Base-by-base conservation (phyloP, 2,329 filamentous ascomycete genomes). In the Aspergillus alliaceus region DNA sequence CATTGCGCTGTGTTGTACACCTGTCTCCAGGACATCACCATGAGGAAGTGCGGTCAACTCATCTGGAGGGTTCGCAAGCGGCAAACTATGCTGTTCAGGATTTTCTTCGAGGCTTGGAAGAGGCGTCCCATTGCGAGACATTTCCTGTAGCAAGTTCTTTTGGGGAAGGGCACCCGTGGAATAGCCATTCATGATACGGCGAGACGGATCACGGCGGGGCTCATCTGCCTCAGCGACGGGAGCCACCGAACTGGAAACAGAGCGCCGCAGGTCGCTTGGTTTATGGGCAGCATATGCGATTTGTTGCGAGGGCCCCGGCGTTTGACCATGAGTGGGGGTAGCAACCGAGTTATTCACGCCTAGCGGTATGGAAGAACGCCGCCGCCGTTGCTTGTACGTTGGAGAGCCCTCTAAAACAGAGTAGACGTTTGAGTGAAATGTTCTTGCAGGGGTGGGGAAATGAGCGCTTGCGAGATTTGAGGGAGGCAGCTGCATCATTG, bases 331-430 rank as follows among this genome's bases (percentile, higher is more conserved):
- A 15, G 79, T 78, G 32, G 80, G 75, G 22, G 83, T 80, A 47
- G 85, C 82, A n/a, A 88, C 84, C 50, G 86, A 86, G 61, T 88
- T 85, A 59, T 89, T 87, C 73, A 92, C 86, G 64, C 89, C 86
- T 12, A 90, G 89, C 24, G 93, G 92, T 61, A 98, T 91, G 40
- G 93, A 98, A 34, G 95, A 97, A 61, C 95, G 90, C 65, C 95
- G 87, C 74, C 95, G 86, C 68, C 95, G 87, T 81, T 98, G 95
- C 84, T 99, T 99, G 81, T 99, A 99, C 35, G 95, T 98, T 12
- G 95, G 95, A 27, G 95, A 99, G 49, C 95, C 95, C 79, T 99
- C 95, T 71, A 98, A 95, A 50, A 96, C 93, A 49, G 91, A 93
- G 80, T 96, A 97, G 66, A 95, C 90, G 73, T 91, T 96, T 52